Evolutionary conservation across 768 basidiomycete genomes (phyloP).

Genomic region (Agaricus blazei): DNA sequence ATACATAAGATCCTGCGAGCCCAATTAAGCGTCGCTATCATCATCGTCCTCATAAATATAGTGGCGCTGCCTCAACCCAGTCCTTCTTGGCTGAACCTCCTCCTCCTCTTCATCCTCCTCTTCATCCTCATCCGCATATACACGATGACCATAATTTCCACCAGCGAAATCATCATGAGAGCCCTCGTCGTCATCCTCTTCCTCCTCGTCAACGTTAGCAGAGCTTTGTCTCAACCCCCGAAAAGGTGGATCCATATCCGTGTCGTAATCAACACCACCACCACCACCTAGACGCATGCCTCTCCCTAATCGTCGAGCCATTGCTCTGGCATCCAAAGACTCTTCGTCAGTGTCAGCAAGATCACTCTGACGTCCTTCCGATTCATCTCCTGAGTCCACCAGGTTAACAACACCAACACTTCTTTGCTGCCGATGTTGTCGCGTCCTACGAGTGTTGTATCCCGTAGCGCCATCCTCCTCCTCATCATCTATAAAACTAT

Average conservation of each 20-base stretch:
- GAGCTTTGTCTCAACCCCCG: background rate
- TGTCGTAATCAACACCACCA: background rate
- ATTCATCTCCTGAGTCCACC: slow-evolving; percentile 21
- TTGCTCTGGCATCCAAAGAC: slow-evolving; percentile 27
- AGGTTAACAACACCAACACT: slow-evolving; percentile 9
- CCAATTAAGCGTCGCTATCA: too few species aligned
- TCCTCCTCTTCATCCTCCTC: too few species aligned
- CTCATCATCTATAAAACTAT: slow-evolving; percentile 6
- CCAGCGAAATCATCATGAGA: too few species aligned
- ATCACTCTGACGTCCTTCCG: too few species aligned
- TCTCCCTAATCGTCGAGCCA: slow-evolving; percentile 19
- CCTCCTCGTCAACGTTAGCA: too few species aligned
- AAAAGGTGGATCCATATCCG: background rate
- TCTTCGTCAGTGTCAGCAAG: slow-evolving; percentile 41
- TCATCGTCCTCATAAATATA: too few species aligned
- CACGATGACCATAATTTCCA: too few species aligned
- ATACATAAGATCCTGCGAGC: too few species aligned
- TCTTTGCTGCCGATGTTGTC: background rate
- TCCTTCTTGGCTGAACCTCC: too few species aligned
- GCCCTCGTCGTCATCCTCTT: too few species aligned
- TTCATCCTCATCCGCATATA: too few species aligned
- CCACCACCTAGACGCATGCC: slow-evolving; percentile 8
- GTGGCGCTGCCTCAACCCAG: too few species aligned
- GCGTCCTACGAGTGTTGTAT: slow-evolving; percentile 17
- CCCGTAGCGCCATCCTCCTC: background rate